phyloP scores from a whole-genome alignment of 140 eudicot species.

The Ambrosia hybrid region DNA sequence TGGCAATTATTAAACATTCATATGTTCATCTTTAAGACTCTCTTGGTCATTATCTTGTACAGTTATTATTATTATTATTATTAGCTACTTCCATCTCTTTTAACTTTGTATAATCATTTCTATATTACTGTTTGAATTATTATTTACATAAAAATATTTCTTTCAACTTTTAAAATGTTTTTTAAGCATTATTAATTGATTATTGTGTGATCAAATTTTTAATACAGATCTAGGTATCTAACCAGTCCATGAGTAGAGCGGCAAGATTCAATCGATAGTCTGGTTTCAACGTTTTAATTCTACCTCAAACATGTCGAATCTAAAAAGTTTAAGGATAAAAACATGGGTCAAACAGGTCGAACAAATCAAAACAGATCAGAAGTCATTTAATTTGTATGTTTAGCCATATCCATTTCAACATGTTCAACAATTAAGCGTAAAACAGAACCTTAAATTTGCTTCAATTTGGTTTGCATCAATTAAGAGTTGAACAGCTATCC shows the following conservation, averaged over 20 bases:
- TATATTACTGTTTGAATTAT: background rate
- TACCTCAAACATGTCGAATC: no score
- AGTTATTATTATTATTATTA: background rate
- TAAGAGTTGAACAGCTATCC: conserved; percentile 14
- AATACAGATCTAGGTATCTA: background rate
- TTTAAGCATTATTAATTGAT: no score
- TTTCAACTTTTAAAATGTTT: no score
- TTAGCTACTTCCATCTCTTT: background rate
- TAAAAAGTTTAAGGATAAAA: no score
- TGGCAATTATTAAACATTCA: background rate
- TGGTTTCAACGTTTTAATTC: no score
- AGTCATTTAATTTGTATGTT: no score
- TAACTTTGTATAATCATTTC: conserved; percentile 9
- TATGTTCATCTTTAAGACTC: background rate
- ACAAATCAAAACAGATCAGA: no score
- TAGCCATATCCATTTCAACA: background rate
- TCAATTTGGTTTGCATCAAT: conserved; percentile 25
- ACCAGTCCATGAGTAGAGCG: background rate
- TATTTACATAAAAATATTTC: no score
- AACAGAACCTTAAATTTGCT: background rate
- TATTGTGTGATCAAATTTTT: background rate
- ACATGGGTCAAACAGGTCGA: no score
- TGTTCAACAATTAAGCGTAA: no score
- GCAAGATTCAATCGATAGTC: background rate
- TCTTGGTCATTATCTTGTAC: background rate